A percentile compares a stretch with the other conserved stretches of the same genome.
These are phyloP conservation scores for Pichia sp. DNA, from an alignment of 1,139 yeast species.

Conservation along the genomic window DNA sequence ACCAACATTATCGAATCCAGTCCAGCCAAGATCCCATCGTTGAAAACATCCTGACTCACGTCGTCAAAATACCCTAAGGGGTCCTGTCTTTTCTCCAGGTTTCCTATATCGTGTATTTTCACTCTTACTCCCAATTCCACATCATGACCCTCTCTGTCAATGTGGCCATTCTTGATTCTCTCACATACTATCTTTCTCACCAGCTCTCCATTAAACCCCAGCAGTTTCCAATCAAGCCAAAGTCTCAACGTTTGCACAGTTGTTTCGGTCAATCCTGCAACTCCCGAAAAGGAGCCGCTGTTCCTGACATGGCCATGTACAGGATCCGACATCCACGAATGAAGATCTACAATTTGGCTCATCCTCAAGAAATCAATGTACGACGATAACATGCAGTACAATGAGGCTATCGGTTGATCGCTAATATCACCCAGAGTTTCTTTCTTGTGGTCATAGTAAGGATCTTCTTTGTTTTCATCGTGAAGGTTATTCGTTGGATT, in stretches of 20 bases:
- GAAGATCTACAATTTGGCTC: constrained; percentile 16
- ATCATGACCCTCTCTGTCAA: constrained; percentile 10
- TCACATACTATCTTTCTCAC: constrained; percentile 18
- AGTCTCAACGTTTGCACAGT: constrained; percentile 20
- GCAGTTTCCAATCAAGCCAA: constrained; percentile 28
- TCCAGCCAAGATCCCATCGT: constrained; percentile 12
- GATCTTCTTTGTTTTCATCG: not conserved
- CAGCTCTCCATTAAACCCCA: constrained; percentile 22
- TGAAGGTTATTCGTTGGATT: not conserved
- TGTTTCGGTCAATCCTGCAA: not conserved
- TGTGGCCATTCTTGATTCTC: constrained; percentile 3
- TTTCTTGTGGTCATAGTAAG: not conserved
- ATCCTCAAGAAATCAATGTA: constrained; percentile 26
- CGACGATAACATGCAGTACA: constrained; percentile 28
- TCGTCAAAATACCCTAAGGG: not conserved
- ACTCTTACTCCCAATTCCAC: constrained; percentile 9
- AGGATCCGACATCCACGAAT: constrained; percentile 12
- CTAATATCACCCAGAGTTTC: not conserved
- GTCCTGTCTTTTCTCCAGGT: not conserved
- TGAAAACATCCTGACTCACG: not conserved
- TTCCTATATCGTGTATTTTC: not conserved
- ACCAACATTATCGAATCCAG: constrained; percentile 7
- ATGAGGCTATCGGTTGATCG: constrained; percentile 20
- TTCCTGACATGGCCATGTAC: not conserved
- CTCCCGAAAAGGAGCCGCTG: not conserved